These are phyloP conservation scores for Metschnikowia noctiluminum DNA, from an alignment of 805 yeast genomes.

Conservation along the genomic window DNA sequence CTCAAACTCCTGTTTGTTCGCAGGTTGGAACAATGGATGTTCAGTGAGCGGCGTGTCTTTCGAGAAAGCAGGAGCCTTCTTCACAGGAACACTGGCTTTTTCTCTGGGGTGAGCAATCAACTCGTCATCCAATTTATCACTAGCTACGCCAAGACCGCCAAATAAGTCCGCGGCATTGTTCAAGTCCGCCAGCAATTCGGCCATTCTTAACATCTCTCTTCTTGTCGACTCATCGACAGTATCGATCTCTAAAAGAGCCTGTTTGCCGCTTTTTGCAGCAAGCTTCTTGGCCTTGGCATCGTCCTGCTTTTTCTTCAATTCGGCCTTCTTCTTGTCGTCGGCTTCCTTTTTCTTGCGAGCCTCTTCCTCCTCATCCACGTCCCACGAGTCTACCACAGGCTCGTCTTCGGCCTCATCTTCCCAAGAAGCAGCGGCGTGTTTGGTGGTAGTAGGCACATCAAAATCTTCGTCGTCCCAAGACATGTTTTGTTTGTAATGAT, in stretches of 20 bases:
- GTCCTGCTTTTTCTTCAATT: slow-evolving; percentile 39
- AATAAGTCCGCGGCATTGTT: slow-evolving; percentile 91
- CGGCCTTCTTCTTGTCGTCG: slow-evolving; percentile 43
- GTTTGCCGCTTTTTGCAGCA: slow-evolving; percentile 36
- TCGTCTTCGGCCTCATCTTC: slow-evolving; percentile 82
- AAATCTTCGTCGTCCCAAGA: slow-evolving; percentile 89
- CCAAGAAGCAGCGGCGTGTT: slow-evolving; percentile 62
- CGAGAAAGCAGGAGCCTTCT: slow-evolving; percentile 32
- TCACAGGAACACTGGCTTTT: slow-evolving; percentile 37
- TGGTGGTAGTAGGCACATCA: slow-evolving; percentile 55
- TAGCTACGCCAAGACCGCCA: slow-evolving; percentile 62
- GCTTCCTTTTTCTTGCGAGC: slow-evolving; percentile 44
- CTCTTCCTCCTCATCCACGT: slow-evolving; percentile 70
- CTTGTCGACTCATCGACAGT: slow-evolving; percentile 71
- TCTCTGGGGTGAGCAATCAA: slow-evolving; percentile 53
- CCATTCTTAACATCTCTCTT: slow-evolving; percentile 68
- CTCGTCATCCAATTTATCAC: slow-evolving; percentile 31
- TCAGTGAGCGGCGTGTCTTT: slow-evolving; percentile 59
- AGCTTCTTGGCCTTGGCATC: slow-evolving; percentile 49
- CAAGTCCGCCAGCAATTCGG: slow-evolving; percentile 81
- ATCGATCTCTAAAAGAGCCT: slow-evolving; percentile 55
- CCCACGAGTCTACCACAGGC: slow-evolving; percentile 84
- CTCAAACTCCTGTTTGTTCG: slow-evolving; percentile 69
- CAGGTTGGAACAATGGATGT: slow-evolving; percentile 84
- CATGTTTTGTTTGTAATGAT: slow-evolving; percentile 21